A percentile compares a stretch with the other conserved stretches of the same genome.
Evolutionary conservation across 116 monocot species (phyloP).

Genomic region (Zostera marina): DNA sequence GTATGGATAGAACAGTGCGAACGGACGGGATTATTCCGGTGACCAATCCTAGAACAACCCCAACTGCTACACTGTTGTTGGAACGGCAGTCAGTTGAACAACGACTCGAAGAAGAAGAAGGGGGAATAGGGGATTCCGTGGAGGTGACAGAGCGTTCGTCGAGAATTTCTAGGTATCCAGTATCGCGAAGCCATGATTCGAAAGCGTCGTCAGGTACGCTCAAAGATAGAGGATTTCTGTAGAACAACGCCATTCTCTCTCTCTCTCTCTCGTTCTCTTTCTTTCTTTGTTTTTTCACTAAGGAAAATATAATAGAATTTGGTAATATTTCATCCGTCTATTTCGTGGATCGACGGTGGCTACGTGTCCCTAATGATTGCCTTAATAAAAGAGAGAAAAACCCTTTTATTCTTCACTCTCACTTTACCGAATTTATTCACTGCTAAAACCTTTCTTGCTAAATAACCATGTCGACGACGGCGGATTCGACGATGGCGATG

Average conservation of each 20-base stretch:
- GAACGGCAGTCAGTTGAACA: background rate
- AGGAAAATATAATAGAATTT: too few relatives aligned
- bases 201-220: slow-evolving; percentile 71
- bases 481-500: slow-evolving; percentile 21
- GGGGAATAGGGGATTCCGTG: background rate
- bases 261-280: background rate
- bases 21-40: slow-evolving; percentile 7
- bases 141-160: slow-evolving; percentile 31
- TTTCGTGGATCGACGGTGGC: too few relatives aligned
- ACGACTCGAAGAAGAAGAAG: slow-evolving; percentile 1
- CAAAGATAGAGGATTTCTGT: slow-evolving; percentile 61
- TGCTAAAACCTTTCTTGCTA: too few relatives aligned
- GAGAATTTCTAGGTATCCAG: slow-evolving; percentile 79
- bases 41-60: background rate
- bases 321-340: too few relatives aligned
- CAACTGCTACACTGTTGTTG: background rate
- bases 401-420: too few relatives aligned
- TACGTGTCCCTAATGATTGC: too few relatives aligned
- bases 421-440: too few relatives aligned
- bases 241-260: slow-evolving; percentile 19
- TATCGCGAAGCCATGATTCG: slow-evolving; percentile 82
- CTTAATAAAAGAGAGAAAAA: too few relatives aligned
- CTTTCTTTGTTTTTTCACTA: too few relatives aligned
- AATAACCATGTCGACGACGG: background rate
- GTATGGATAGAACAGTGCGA: slow-evolving; percentile 34